Percentiles rank a stretch among this genome's conserved stretches.
phyloP scores from a whole-genome alignment of 1,284 basidiomycete species.

The Rhodotorula sp. region DNA sequence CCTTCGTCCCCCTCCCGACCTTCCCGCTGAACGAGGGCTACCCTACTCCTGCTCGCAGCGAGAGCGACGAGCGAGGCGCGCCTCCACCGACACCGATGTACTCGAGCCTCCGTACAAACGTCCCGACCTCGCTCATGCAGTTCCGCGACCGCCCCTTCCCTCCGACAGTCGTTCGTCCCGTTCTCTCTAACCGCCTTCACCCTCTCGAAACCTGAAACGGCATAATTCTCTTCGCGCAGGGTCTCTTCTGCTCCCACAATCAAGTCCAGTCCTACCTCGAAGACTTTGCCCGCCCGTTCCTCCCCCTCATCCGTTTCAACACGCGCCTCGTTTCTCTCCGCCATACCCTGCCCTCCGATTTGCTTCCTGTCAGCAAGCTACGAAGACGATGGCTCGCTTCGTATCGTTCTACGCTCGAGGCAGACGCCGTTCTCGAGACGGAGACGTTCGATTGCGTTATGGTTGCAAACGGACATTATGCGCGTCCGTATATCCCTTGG shows the following conservation, averaged over 20 bases:
- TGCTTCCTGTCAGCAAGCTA: not conserved
- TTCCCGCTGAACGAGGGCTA: no score
- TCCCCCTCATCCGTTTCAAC: conserved; percentile 47
- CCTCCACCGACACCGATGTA: conserved; percentile 14
- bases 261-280: conserved; percentile 50
- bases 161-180: not conserved
- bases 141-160: conserved; percentile 47
- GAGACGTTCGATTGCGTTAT: conserved; percentile 48
- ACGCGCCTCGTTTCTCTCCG: conserved; percentile 48
- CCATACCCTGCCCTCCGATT: conserved; percentile 23
- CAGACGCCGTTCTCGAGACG: not conserved
- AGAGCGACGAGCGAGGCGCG: not conserved
- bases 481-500: conserved; percentile 53
- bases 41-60: not conserved
- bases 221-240: not conserved
- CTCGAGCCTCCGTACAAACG: not conserved
- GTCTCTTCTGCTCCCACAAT: conserved; percentile 34
- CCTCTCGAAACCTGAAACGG: not conserved
- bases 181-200: not conserved
- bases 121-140: conserved; percentile 47
- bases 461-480: conserved; percentile 55
- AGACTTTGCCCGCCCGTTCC: conserved; percentile 46
- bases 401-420: conserved; percentile 1
- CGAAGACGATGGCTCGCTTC: conserved; percentile 44
- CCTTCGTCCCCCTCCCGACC: not conserved